Conservation (phyloP, 148 eudicot species). For the Rhododendron vialii region DNA sequence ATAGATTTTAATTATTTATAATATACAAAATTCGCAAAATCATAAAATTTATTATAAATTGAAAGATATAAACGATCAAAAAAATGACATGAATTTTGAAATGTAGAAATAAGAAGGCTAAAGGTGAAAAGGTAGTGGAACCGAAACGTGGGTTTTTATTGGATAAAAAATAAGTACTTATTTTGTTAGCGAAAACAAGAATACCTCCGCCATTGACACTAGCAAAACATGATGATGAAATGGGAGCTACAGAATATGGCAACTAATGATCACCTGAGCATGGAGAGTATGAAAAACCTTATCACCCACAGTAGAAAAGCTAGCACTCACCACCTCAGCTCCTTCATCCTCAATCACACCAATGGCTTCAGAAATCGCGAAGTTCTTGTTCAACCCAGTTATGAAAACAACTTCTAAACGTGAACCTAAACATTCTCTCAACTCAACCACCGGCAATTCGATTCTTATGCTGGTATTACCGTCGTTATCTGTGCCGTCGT, state of each 20-base stretch:
- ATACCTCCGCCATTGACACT: background rate
- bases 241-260: background rate
- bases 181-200: no score
- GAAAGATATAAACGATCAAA: no score
- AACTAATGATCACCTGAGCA: conserved; percentile 27
- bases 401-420: conserved; percentile 23
- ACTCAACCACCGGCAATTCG: conserved; percentile 18
- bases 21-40: no score
- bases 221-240: background rate
- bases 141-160: no score
- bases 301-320: conserved; percentile 9
- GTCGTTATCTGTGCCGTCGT: no score
- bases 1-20: no score
- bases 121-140: no score
- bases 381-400: conserved; percentile 5
- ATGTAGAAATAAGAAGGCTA: no score
- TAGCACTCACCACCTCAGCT: conserved; percentile 33
- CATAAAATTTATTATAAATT: no score
- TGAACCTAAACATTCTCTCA: conserved; percentile 25
- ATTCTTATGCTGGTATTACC: background rate
- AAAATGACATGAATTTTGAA: no score
- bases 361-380: conserved; percentile 20
- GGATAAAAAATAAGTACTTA: no score
- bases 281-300: conserved; percentile 28
- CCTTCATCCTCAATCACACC: conserved; percentile 42